phyloP scores from a whole-genome alignment of 2,329 filamentous ascomycete species.

The Trichoderma sp. region DNA sequence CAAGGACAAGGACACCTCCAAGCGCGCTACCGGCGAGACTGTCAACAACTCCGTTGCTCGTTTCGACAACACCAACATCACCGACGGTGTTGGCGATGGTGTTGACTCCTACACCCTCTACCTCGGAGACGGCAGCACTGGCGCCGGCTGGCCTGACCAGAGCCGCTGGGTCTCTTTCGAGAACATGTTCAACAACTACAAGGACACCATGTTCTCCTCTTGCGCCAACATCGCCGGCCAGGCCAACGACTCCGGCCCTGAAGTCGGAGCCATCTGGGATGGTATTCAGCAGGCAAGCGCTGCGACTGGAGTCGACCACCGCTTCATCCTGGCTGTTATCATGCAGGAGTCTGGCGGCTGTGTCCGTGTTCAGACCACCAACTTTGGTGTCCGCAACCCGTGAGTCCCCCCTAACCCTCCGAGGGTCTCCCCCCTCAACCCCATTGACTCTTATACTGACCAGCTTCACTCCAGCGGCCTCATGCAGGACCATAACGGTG shows the following conservation, averaged over 20 bases:
- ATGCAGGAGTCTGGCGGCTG: conserved; percentile 46
- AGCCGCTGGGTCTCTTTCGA: conserved; percentile 17
- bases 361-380: conserved; percentile 40
- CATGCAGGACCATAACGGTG: conserved; percentile 39
- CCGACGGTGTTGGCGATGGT: conserved; percentile 23
- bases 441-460: no score
- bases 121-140: conserved; percentile 14
- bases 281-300: conserved; percentile 33
- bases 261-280: conserved; percentile 20
- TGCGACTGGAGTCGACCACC: conserved; percentile 36
- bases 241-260: conserved; percentile 14
- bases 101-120: conserved; percentile 30
- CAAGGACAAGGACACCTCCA: neutral
- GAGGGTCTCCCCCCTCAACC: no score
- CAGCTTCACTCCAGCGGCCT: conserved; percentile 28
- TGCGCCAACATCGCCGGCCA: conserved; percentile 17
- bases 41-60: conserved; percentile 5
- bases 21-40: conserved; percentile 6
- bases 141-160: conserved; percentile 17
- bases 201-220: conserved; percentile 21
- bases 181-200: conserved; percentile 27
- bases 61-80: conserved; percentile 17
- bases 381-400: conserved; percentile 43
- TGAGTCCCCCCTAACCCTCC: no score
- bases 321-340: conserved; percentile 43